Percentiles rank a stretch among this genome's conserved stretches.
These are phyloP conservation scores for Bromus sterilis DNA, from an alignment of 176 grass and related monocot genomes.

Conservation along the genomic window DNA sequence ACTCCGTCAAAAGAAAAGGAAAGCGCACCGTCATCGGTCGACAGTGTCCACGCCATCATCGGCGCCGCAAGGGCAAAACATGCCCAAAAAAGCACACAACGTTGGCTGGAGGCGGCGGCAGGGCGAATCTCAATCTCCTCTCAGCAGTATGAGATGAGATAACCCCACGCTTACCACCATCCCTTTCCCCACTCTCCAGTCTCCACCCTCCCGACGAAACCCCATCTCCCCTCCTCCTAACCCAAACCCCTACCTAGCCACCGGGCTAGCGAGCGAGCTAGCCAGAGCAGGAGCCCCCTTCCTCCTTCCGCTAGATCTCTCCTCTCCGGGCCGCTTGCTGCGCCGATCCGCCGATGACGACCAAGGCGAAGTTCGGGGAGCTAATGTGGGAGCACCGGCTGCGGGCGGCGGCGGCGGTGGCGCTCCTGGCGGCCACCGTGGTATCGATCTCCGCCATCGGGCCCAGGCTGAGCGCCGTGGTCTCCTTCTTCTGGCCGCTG, in stretches of 20 bases:
- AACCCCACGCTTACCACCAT: slow-evolving; percentile 18
- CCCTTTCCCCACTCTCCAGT: slow-evolving; percentile 23
- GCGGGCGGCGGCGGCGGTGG: slow-evolving; percentile 36
- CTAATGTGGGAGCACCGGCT: slow-evolving; percentile 52
- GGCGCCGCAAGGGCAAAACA: slow-evolving; percentile 17
- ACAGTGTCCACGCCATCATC: neutral
- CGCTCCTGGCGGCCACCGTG: slow-evolving; percentile 34
- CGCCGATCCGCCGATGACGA: slow-evolving; percentile 26
- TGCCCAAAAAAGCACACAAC: neutral
- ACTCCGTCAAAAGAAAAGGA: neutral
- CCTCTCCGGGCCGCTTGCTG: neutral
- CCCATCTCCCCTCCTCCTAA: neutral
- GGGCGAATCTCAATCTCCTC: slow-evolving; percentile 46
- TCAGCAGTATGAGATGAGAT: neutral
- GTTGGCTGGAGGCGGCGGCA: slow-evolving; percentile 54
- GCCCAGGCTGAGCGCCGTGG: slow-evolving; percentile 35
- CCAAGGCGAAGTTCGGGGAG: slow-evolving; percentile 38
- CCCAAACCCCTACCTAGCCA: neutral
- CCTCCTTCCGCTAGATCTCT: slow-evolving; percentile 10
- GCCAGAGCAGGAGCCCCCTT: neutral
- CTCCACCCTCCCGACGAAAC: neutral
- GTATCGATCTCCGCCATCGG: slow-evolving; percentile 43
- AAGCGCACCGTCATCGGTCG: neutral
- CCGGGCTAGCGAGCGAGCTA: neutral
- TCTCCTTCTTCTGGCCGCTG: slow-evolving; percentile 76